Conservation (phyloP, 805 yeast genomes). For the Monosporozyma siamensis region DNA sequence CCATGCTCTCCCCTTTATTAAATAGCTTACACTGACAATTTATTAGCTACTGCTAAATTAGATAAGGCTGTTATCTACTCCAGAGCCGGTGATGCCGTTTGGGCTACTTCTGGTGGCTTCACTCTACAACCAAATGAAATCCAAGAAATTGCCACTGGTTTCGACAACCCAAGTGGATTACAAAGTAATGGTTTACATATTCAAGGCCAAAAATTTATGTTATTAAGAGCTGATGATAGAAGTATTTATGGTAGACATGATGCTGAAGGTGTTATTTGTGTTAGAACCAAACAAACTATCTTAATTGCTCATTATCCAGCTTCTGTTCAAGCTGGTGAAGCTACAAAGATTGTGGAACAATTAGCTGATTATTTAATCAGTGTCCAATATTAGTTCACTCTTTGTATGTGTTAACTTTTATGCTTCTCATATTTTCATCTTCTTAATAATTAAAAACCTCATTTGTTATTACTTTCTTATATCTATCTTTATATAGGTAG, state of each 20-base stretch:
- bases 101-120: constrained; percentile 79
- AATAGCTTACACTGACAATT: constrained; percentile 89
- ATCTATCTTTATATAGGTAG: no score
- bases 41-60: constrained; percentile 75
- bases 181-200: constrained; percentile 83
- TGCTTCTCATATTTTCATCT: neutral
- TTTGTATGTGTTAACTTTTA: no score
- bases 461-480: no score
- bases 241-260: constrained; percentile 90
- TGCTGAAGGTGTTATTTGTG: constrained; percentile 80
- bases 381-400: constrained; percentile 53
- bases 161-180: constrained; percentile 64
- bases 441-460: no score
- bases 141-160: constrained; percentile 65
- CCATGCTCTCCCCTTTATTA: neutral
- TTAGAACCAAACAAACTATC: constrained; percentile 89
- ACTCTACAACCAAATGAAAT: constrained; percentile 62
- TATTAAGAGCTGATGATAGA: constrained; percentile 83
- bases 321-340: constrained; percentile 88
- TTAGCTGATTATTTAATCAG: constrained; percentile 90
- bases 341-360: constrained; percentile 88
- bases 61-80: constrained; percentile 92
- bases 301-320: constrained; percentile 90
- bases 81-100: constrained; percentile 85
- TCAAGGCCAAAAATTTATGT: constrained; percentile 77